Conservation (phyloP, 2,329 filamentous ascomycete genomes). For the Fusarium clavum region DNA sequence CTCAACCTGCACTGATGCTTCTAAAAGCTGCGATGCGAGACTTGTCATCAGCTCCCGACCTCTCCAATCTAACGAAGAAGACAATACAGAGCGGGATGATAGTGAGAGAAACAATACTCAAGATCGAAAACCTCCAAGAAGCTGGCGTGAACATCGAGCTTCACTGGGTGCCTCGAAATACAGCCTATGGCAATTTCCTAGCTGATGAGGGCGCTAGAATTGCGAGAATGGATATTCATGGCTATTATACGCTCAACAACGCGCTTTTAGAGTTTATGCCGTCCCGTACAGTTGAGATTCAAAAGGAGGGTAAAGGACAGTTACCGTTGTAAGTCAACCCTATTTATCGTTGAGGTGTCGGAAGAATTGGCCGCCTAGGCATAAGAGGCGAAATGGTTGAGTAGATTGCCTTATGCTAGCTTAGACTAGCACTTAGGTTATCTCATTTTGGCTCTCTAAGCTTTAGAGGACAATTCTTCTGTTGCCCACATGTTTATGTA, state of each 20-base stretch:
- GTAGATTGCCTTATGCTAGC: background rate
- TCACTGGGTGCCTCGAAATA: slow-evolving; percentile 34
- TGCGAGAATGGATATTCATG: background rate
- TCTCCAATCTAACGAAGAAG: background rate
- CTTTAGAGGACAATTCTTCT: background rate
- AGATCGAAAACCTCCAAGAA: background rate
- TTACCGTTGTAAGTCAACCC: background rate
- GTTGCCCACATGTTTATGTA: background rate
- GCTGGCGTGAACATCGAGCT: slow-evolving; percentile 19
- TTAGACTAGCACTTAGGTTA: background rate
- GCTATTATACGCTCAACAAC: background rate
- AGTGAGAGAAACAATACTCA: background rate
- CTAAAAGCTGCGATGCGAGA: background rate
- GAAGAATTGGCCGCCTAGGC: background rate
- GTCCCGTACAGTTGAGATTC: background rate
- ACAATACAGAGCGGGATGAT: background rate
- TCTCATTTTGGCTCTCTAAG: background rate
- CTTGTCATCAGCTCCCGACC: background rate
- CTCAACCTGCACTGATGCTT: background rate
- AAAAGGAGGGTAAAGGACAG: rapidly evolving
- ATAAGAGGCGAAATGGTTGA: background rate
- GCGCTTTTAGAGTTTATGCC: slow-evolving; percentile 11
- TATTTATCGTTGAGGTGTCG: too few relatives aligned
- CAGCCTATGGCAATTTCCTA: slow-evolving; percentile 14
- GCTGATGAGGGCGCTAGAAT: slow-evolving; percentile 19